Conservation (phyloP, 2,329 filamentous ascomycete genomes). For the Remersonia thermophila region DNA sequence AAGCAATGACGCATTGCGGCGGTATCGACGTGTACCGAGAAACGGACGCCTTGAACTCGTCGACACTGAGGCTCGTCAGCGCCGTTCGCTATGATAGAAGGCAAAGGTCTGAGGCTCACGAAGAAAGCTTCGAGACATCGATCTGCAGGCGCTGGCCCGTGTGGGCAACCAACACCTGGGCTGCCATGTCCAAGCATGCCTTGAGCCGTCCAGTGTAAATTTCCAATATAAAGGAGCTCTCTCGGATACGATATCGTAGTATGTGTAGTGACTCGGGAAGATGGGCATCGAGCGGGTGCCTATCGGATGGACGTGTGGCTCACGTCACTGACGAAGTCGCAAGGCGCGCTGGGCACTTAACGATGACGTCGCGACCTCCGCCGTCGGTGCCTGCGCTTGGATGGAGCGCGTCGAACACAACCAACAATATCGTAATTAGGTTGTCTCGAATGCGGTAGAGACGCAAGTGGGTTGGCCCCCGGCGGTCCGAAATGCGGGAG, state of each 20-base stretch:
- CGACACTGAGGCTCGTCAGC: conserved; percentile 42
- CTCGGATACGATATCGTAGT: no score
- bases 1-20: conserved; percentile 66
- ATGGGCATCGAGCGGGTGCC: no score
- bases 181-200: conserved; percentile 62
- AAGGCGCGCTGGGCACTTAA: not conserved
- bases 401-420: not conserved
- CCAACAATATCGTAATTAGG: no score
- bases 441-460: no score
- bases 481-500: no score
- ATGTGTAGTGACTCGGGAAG: no score
- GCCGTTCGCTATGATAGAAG: no score
- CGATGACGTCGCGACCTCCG: not conserved
- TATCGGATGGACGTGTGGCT: no score
- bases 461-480: no score
- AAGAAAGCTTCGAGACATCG: conserved; percentile 62
- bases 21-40: conserved; percentile 62
- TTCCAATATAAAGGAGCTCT: no score
- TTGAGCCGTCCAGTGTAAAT: conserved; percentile 1
- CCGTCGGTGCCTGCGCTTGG: not conserved
- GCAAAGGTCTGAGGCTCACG: conserved; percentile 38
- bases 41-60: conserved; percentile 76
- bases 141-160: conserved; percentile 75
- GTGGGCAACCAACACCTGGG: conserved; percentile 85
- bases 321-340: no score